These are phyloP conservation scores for Lichtheimia hyalospora DNA, from an alignment of 371 early-diverging fungal genomes.

Conservation along the genomic window DNA sequence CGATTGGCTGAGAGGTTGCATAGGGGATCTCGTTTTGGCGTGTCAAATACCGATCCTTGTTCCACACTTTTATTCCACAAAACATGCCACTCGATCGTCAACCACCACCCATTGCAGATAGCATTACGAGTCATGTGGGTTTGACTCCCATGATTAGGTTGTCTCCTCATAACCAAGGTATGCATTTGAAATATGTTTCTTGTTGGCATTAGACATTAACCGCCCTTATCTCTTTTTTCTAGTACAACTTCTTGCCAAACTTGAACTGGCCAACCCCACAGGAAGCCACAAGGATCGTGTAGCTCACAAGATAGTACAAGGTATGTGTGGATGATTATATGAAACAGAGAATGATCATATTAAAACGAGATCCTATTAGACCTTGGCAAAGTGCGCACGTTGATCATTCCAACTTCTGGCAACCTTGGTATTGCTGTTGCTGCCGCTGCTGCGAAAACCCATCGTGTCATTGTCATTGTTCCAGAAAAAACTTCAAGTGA, in stretches of 20 bases:
- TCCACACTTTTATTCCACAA: too few species aligned
- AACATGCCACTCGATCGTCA: constrained; percentile 26
- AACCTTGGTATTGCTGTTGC: constrained; percentile 61
- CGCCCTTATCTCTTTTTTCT: not conserved
- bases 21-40: too few species aligned
- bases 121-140: constrained; percentile 29
- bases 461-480: constrained; percentile 60
- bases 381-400: constrained; percentile 20
- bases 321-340: constrained; percentile 9
- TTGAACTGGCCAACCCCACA: constrained; percentile 73
- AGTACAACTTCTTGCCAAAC: constrained; percentile 68
- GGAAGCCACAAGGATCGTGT: constrained; percentile 80
- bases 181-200: not conserved
- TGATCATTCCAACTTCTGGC: constrained; percentile 76
- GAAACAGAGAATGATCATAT: constrained; percentile 6
- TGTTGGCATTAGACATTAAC: too few species aligned
- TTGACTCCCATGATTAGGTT: constrained; percentile 39
- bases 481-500: constrained; percentile 77
- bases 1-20: too few species aligned
- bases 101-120: constrained; percentile 33
- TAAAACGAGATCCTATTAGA: too few species aligned
- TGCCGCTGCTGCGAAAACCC: constrained; percentile 40
- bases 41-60: too few species aligned
- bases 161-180: constrained; percentile 24
- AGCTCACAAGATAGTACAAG: constrained; percentile 57